These are phyloP conservation scores for Grifola frondosa DNA, from an alignment of 1,284 basidiomycete species.

Conservation along the genomic window DNA sequence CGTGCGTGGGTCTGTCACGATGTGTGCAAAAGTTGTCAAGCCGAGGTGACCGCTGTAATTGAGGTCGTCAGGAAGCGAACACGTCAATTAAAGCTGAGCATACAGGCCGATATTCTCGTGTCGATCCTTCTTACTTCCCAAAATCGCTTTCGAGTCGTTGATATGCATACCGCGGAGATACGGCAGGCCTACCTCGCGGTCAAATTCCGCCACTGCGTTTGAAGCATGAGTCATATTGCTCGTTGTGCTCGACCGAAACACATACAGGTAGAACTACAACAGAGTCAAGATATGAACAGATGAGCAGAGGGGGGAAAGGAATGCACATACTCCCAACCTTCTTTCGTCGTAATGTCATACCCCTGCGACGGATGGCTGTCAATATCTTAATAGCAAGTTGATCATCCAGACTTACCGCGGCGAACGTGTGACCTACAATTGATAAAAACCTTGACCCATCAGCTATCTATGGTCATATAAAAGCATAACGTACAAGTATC, in stretches of 20 bases:
- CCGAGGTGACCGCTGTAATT: conserved; percentile 62
- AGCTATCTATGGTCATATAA: neutral
- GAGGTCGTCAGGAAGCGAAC: neutral
- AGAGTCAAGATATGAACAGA: neutral
- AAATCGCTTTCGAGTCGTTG: conserved; percentile 76
- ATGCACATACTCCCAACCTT: conserved; percentile 69
- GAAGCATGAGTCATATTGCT: conserved; percentile 28
- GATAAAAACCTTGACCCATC: conserved; percentile 3
- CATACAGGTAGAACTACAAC: conserved; percentile 10
- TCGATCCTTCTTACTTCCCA: conserved; percentile 70
- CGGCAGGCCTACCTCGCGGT: conserved; percentile 62
- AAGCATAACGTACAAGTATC: conserved; percentile 67
- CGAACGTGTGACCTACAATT: conserved; percentile 73
- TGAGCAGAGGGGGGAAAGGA: neutral
- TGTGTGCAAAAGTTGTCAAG: conserved; percentile 61
- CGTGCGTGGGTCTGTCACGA: conserved; percentile 70
- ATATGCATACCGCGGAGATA: conserved; percentile 83
- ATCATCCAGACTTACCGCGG: conserved; percentile 62
- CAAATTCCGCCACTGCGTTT: conserved; percentile 58
- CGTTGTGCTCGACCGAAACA: neutral
- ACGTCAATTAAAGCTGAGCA: no score
- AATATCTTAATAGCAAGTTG: no score
- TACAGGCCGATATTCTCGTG: conserved; percentile 86
- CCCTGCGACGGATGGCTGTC: conserved; percentile 43
- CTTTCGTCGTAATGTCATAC: conserved; percentile 74